Evolutionary conservation across 352 stramenopile species (phyloP).

Genomic region (Pilasporangium apinafurcum): DNA sequence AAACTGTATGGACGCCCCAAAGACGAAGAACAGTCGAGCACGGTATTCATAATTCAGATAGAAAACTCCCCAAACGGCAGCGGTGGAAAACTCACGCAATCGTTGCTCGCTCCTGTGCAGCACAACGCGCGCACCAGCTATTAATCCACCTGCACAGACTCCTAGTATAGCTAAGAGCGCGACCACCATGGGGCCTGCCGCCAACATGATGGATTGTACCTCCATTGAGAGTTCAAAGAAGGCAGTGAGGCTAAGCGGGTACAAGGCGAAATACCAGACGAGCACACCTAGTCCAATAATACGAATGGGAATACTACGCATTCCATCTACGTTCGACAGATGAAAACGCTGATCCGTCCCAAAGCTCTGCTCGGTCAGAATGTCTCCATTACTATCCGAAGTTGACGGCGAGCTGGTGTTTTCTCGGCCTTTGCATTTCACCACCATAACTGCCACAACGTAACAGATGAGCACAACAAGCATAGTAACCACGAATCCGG

Average conservation of each 20-base stretch:
- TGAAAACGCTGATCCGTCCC: too few relatives aligned
- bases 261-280: constrained; percentile 29
- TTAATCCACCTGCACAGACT: constrained; percentile 13
- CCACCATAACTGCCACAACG: constrained; percentile 7
- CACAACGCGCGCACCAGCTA: constrained; percentile 6
- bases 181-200: constrained; percentile 9
- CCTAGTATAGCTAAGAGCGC: constrained; percentile 14
- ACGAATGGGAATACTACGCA: constrained; percentile 16
- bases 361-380: too few relatives aligned
- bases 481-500: constrained; percentile 16
- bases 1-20: constrained; percentile 19
- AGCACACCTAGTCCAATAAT: constrained; percentile 30
- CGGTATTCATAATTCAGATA: constrained; percentile 24
- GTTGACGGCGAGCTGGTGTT: not conserved
- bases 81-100: constrained; percentile 13
- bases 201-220: constrained; percentile 9
- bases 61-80: constrained; percentile 25
- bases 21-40: constrained; percentile 33
- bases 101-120: constrained; percentile 11
- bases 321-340: too few relatives aligned
- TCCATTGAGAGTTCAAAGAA: constrained; percentile 26
- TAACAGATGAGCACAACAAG: constrained; percentile 13
- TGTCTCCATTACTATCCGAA: constrained; percentile 1
- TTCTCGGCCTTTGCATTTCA: constrained; percentile 2
- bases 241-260: constrained; percentile 23